Conservation (phyloP, 2,329 filamentous ascomycete genomes). For the Aureobasidium subglaciale region DNA sequence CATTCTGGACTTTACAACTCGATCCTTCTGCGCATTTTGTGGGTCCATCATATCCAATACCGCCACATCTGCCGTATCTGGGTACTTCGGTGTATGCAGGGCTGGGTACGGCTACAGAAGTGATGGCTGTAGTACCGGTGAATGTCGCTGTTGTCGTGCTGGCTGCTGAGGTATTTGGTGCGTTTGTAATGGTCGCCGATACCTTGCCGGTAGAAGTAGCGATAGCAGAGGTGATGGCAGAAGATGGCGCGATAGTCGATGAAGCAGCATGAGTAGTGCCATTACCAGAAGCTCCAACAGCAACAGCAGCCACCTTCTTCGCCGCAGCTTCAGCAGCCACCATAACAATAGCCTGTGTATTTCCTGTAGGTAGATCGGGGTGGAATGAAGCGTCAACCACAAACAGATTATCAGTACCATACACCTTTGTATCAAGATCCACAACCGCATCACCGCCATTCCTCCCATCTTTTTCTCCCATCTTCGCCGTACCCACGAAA, state of each 20-base stretch:
- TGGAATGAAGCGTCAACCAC: constrained; percentile 58
- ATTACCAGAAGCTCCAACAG: constrained; percentile 26
- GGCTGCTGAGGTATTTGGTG: not conserved
- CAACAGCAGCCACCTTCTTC: constrained; percentile 32
- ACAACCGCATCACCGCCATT: constrained; percentile 53
- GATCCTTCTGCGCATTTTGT: constrained; percentile 28
- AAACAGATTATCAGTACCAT: constrained; percentile 32
- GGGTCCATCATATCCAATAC: constrained; percentile 27
- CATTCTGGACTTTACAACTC: constrained; percentile 29
- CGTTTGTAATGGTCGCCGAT: not conserved
- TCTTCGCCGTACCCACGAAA: constrained; percentile 50
- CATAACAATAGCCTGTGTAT: constrained; percentile 58
- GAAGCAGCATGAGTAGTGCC: constrained; percentile 22
- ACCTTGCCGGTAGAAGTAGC: not conserved
- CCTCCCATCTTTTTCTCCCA: constrained; percentile 52
- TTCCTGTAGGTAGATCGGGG: constrained; percentile 59
- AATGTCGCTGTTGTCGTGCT: not conserved
- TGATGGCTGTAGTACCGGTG: not conserved
- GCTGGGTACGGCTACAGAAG: not conserved
- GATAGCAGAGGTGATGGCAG: not conserved
- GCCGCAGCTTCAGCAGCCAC: constrained; percentile 54
- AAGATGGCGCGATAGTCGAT: not conserved
- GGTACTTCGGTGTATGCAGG: not conserved
- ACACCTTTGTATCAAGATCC: constrained; percentile 57
- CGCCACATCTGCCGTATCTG: constrained; percentile 31